Percentiles rank a stretch among this genome's conserved stretches.
Evolutionary conservation across 176 grass and related monocot species (phyloP).

Genomic region (Aegilops umbellulata): DNA sequence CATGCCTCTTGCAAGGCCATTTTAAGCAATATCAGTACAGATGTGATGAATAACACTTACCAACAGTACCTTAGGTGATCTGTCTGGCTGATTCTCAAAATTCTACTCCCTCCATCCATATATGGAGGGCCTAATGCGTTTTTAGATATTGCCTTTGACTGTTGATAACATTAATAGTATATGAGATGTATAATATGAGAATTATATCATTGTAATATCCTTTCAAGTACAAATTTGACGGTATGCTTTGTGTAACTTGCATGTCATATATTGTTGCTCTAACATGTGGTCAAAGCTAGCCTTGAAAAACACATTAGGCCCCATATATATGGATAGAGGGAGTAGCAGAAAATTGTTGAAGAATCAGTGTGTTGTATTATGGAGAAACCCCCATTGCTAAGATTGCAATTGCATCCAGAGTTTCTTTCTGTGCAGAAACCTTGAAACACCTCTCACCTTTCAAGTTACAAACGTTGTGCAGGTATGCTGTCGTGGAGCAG

Average conservation of each 20-base stretch:
- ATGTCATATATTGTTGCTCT: no score
- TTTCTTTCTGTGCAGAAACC: background rate
- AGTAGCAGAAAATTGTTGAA: slow-evolving; percentile 1
- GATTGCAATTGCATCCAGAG: background rate
- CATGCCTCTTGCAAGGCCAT: background rate
- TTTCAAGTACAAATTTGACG: no score
- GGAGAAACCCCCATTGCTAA: background rate
- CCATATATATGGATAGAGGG: no score
- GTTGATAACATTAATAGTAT: no score
- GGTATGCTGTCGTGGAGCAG: slow-evolving; percentile 87
- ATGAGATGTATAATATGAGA: no score
- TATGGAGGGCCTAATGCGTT: no score
- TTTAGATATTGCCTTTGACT: no score
- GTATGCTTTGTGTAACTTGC: no score
- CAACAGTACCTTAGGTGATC: background rate
- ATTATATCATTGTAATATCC: no score
- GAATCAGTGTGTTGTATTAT: background rate
- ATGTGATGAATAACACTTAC: background rate
- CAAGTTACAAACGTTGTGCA: slow-evolving; percentile 30
- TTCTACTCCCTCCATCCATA: no score
- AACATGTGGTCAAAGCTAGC: no score
- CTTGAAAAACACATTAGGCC: no score
- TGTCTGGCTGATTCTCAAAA: background rate
- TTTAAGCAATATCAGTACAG: background rate
- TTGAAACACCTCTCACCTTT: slow-evolving; percentile 26